Percentiles rank a stretch among this genome's conserved stretches.
These are phyloP conservation scores for Populus davidiana DNA, from an alignment of 345 rosid species.

Conservation along the genomic window DNA sequence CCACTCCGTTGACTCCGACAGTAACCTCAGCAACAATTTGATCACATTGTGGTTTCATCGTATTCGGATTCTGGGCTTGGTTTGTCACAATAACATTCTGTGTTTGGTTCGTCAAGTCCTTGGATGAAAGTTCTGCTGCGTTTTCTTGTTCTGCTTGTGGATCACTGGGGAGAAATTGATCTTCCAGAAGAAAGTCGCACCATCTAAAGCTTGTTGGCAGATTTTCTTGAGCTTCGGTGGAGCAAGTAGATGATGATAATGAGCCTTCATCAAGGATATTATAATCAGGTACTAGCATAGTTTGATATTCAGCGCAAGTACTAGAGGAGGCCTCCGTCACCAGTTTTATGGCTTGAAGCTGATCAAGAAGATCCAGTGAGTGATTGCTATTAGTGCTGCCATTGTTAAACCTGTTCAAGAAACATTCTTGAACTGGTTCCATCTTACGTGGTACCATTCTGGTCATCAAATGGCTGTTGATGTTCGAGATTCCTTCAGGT, in stretches of 20 bases:
- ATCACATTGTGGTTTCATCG: not conserved
- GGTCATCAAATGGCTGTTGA: slow-evolving; percentile 17
- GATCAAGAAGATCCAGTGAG: slow-evolving; percentile 62
- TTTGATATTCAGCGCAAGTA: slow-evolving; percentile 22
- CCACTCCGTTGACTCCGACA: slow-evolving; percentile 15
- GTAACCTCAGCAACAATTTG: not conserved
- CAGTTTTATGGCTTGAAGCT: slow-evolving; percentile 68
- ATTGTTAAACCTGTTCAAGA: not conserved
- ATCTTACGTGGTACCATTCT: slow-evolving; percentile 16
- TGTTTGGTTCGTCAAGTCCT: slow-evolving; percentile 22
- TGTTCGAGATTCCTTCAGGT: slow-evolving; percentile 15
- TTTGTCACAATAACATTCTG: not conserved
- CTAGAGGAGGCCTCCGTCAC: slow-evolving; percentile 55
- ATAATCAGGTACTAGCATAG: not conserved
- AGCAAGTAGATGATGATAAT: slow-evolving; percentile 45
- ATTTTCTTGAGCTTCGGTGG: slow-evolving; percentile 49
- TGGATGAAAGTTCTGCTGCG: slow-evolving; percentile 26
- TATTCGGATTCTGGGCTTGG: not conserved
- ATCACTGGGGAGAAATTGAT: slow-evolving; percentile 27
- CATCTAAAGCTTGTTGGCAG: slow-evolving; percentile 48
- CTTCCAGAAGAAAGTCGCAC: slow-evolving; percentile 83
- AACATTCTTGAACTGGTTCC: slow-evolving; percentile 27
- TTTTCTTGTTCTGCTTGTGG: slow-evolving; percentile 27
- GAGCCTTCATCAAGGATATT: slow-evolving; percentile 27
- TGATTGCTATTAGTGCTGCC: slow-evolving; percentile 1